A percentile compares a stretch with the other conserved stretches of the same genome.
phyloP scores from a whole-genome alignment of 176 grass and related monocot genomes.

The Cenchrus purpureus region DNA sequence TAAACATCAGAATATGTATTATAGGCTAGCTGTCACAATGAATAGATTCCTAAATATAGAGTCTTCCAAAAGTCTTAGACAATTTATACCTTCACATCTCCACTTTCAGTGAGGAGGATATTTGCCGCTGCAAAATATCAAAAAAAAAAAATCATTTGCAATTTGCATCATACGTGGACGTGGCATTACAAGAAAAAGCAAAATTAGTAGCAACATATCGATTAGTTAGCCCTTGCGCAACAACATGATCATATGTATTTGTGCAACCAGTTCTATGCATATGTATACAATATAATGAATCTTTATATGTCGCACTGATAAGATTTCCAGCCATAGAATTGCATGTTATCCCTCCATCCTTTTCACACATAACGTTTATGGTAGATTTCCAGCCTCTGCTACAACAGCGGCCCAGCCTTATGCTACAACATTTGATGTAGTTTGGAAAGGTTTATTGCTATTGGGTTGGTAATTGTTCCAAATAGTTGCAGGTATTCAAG shows the following conservation, averaged over 20 bases:
- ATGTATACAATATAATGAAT: not conserved
- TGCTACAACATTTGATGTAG: constrained; percentile 23
- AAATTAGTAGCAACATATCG: not conserved
- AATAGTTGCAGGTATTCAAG: not conserved
- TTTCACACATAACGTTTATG: not conserved
- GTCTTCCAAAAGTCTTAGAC: constrained; percentile 4
- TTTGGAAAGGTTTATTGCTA: constrained; percentile 3
- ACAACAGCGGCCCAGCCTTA: not conserved
- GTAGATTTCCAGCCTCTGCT: not conserved
- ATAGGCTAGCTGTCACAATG: not conserved
- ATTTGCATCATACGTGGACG: not conserved
- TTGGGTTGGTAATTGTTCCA: constrained; percentile 19
- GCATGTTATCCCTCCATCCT: not conserved
- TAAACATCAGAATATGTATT: constrained; percentile 22
- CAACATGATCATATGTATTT: not conserved
- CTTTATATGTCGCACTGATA: not conserved
- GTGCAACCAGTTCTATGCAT: constrained; percentile 11
- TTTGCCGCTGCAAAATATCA: constrained; percentile 87
- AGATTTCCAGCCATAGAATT: not conserved
- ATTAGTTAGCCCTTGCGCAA: constrained; percentile 8
- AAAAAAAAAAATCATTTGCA: constrained; percentile 25
- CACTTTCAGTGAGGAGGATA: constrained; percentile 94
- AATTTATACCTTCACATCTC: constrained; percentile 95
- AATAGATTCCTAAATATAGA: constrained; percentile 30
- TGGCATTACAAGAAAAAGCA: constrained; percentile 6